Evolutionary conservation across 768 basidiomycete species (phyloP), one percentile per base, ranked within the genome.

Genomic region (Hemileccinum impolitum): DNA sequence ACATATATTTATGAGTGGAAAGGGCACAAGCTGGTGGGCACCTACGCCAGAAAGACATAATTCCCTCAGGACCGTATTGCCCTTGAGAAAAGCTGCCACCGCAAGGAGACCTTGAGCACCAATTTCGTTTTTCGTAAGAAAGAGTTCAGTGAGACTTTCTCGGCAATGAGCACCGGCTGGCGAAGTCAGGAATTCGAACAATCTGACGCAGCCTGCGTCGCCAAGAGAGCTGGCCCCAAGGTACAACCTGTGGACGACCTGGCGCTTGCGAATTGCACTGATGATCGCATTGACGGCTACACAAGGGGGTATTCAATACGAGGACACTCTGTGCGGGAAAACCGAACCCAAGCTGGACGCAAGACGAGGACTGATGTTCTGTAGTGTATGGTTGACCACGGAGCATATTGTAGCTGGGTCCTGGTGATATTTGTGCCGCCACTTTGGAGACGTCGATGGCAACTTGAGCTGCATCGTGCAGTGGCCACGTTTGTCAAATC

Each of bases 11-110:
- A 47, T 52, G 14, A 47, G 50, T n/a, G 45, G 26, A 28, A 47
- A 52, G 2, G 13, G 17, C 35, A 48, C 12, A n/a, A 40, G 14
- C 36, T 4, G 10, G 34, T 25, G 25, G 26, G 26, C 9, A 70
- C 79, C 58, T 54, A 86, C 85, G 47, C 80, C 77, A 56, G 80
- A 80, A 31, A 87, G 68, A 54, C 77, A 77, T 12, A 87, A 58
- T 39, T 74, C 73, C 55, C 70, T 72, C 37, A 87, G 58, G 19
- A 67, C 56, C 0, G 48, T 54, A 55, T 83, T 84, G 9, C 67
- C 66, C 41, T 64, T 65, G 26, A 87, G 50, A 60, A 81, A 85
- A 34, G 67, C 59, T 6, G 75, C 60, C 36, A 87, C 75, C n/a
- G 79, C 75, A 39, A 70, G 59, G 5, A 87, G 72, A 6, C 82